Percentiles rank a stretch among this genome's conserved stretches.
These are phyloP conservation scores for Arachis stenosperma DNA, from an alignment of 306 rosid species.

Conservation along the genomic window DNA sequence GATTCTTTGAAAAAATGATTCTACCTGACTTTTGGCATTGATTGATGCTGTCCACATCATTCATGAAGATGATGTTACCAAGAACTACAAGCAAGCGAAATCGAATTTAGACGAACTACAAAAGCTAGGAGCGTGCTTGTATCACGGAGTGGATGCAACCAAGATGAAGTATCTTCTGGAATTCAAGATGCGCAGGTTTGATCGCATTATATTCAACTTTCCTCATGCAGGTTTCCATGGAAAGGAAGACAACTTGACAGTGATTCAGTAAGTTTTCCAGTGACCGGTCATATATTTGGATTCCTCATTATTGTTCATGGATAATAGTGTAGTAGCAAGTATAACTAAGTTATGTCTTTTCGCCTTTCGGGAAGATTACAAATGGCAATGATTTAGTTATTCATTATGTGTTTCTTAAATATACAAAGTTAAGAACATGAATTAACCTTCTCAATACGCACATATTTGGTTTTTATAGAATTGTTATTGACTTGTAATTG, in stretches of 20 bases:
- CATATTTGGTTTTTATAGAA: too few species aligned
- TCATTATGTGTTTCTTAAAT: not conserved
- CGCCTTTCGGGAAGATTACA: not conserved
- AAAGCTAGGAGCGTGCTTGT: conserved; percentile 50
- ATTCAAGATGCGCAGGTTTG: conserved; percentile 52
- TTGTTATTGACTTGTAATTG: too few species aligned
- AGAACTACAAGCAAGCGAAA: conserved; percentile 56
- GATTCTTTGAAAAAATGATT: not conserved
- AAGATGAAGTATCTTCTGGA: conserved; percentile 48
- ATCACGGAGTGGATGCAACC: conserved; percentile 64
- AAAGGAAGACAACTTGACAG: conserved; percentile 23
- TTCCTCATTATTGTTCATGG: not conserved
- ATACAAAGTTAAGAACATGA: not conserved
- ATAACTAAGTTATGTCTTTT: not conserved
- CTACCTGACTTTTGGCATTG: not conserved
- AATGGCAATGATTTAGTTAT: not conserved
- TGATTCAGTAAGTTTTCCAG: conserved; percentile 54
- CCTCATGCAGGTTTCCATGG: conserved; percentile 68
- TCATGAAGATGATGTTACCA: conserved; percentile 47
- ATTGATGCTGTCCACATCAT: conserved; percentile 12
- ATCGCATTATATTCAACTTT: conserved; percentile 62
- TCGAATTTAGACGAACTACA: conserved; percentile 50
- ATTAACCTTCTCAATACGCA: not conserved
- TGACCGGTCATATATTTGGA: not conserved
- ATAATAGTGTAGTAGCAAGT: not conserved